These are phyloP conservation scores for Elongisporangium senticosum DNA, from an alignment of 352 stramenopile genomes.

Conservation along the genomic window DNA sequence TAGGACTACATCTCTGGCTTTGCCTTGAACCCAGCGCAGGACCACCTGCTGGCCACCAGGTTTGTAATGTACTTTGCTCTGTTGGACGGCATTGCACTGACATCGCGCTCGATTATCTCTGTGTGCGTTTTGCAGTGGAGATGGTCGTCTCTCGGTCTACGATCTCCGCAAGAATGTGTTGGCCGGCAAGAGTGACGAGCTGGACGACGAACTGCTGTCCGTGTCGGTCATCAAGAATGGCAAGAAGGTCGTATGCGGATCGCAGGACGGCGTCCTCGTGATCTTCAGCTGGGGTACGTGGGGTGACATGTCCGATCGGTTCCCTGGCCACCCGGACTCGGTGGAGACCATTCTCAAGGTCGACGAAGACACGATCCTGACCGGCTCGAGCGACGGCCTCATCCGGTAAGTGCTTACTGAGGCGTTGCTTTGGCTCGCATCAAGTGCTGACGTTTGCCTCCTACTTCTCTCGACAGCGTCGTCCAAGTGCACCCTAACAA, in stretches of 20 bases:
- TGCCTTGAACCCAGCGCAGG: constrained; percentile 69
- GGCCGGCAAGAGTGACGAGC: constrained; percentile 75
- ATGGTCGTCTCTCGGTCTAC: constrained; percentile 89
- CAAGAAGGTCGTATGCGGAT: constrained; percentile 93
- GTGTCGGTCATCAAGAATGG: constrained; percentile 84
- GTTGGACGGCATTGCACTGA: neutral
- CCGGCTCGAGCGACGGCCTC: constrained; percentile 94
- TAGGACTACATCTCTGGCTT: constrained; percentile 94
- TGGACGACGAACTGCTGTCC: constrained; percentile 77
- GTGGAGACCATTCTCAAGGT: constrained; percentile 95
- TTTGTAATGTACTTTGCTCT: constrained; percentile 1
- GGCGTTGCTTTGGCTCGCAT: neutral
- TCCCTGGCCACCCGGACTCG: constrained; percentile 91
- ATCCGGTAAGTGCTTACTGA: constrained; percentile 63
- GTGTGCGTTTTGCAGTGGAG: constrained; percentile 39
- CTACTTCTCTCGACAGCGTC: constrained; percentile 39
- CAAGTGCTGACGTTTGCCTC: constrained; percentile 6
- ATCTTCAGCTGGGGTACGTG: constrained; percentile 95
- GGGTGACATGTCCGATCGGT: constrained; percentile 95
- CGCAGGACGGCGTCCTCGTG: constrained; percentile 92
- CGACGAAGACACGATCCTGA: constrained; percentile 96
- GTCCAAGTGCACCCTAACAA: constrained; percentile 95
- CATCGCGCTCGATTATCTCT: neutral
- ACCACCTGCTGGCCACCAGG: constrained; percentile 85
- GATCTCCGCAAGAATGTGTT: constrained; percentile 86